phyloP scores from a whole-genome alignment of 345 rosid genomes.

The Populus davidiana region DNA sequence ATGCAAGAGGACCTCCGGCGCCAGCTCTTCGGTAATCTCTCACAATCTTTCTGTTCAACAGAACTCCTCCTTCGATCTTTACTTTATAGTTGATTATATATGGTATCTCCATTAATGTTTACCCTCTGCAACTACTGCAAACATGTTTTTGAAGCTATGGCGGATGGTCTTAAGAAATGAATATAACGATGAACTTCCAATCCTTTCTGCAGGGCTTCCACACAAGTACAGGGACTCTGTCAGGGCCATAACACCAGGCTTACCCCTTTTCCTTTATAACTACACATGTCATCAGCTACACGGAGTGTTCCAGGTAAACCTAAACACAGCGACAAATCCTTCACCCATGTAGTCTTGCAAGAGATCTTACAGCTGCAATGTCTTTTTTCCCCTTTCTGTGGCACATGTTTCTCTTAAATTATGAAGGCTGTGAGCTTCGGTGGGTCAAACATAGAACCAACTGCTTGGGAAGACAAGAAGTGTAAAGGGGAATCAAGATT shows the following conservation, averaged over 20 bases:
- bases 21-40: constrained; percentile 75
- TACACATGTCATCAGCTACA: constrained; percentile 97
- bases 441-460: constrained; percentile 93
- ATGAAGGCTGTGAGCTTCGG: constrained; percentile 87
- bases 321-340: background rate
- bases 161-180: background rate
- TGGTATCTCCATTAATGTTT: too few relatives aligned
- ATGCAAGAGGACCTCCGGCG: constrained; percentile 98
- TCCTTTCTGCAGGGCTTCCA: constrained; percentile 64
- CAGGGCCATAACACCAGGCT: constrained; percentile 94
- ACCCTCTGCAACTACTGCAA: background rate
- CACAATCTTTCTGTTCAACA: too few relatives aligned
- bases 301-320: constrained; percentile 1
- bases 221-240: constrained; percentile 97
- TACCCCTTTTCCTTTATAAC: constrained; percentile 91
- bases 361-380: too few relatives aligned
- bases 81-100: too few relatives aligned
- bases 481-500: constrained; percentile 98
- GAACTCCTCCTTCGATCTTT: background rate
- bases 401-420: background rate
- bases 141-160: background rate
- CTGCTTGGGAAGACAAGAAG: constrained; percentile 99
- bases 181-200: background rate
- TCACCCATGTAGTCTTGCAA: too few relatives aligned
- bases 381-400: too few relatives aligned